Base-by-base conservation (phyloP, 2,329 filamentous ascomycete species). In the Trichophaea hybrida region DNA sequence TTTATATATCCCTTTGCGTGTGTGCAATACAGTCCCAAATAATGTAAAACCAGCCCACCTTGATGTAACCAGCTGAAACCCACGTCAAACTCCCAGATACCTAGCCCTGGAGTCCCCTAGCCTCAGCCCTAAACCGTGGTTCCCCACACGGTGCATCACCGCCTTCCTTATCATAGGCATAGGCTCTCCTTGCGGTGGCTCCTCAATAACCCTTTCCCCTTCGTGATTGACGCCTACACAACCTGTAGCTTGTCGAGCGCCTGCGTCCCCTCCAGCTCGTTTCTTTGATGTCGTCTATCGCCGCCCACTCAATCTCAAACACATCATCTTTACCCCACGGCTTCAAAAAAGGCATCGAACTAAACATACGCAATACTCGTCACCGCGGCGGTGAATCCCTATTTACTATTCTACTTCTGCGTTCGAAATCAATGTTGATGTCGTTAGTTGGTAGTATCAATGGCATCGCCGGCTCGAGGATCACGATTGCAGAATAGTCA, bases 271-370 rank as follows among this genome's bases (percentile, higher is more conserved):
- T 94, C 35, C 83, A 79, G 24, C 78, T 82, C 4, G 85, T 90
- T 0, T 93, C 93, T 71, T 96, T 96, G 72, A 98, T 90, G 2
- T 93, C 93, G 67, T 98, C 93, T 81, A 98, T 86, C 17, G 77
- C 78, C 15, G 85, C 82, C 82, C 83, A 88, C n/a, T 80, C 78
- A 32, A 82, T 81, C 62, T 83, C 80, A 69, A 86, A 87, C 5
- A 85, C 76, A 7, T 84, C 91, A 7, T 78, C 86, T 49, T 83
- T 61, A 12, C 54, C 78, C 0, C 87, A 86, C 87, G 50, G 90
- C 89, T 73, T 97, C 93, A 68, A 97, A 97, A 73, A 83, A 97
- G 1, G 83, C 77, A 69, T 98, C 98, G 76, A 96, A 95, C 93
- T 93, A 98, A 13, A 95, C 87, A 69, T 97, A 91, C 0, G 90